A percentile compares a stretch with the other conserved stretches of the same genome.
phyloP scores from a whole-genome alignment of 1,284 basidiomycete species.

The Sanghuangporus weigelae region DNA sequence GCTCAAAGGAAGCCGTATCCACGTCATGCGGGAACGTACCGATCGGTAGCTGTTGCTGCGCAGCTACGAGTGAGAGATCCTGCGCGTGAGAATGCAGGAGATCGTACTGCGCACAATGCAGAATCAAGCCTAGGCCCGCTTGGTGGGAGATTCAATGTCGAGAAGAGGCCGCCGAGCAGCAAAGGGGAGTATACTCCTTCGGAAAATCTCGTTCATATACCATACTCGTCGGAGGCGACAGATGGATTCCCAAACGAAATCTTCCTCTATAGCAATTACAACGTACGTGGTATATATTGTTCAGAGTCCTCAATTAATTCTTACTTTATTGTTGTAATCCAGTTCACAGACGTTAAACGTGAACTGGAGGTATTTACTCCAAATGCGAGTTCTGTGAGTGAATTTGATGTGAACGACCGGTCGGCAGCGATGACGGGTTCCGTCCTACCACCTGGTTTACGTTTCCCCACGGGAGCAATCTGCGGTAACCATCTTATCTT shows the following conservation, averaged over 20 bases:
- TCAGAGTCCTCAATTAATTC: background rate
- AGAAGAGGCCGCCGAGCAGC: conserved; percentile 32
- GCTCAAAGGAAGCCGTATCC: conserved; percentile 76
- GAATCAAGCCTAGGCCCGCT: conserved; percentile 39
- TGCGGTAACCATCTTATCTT: conserved; percentile 85
- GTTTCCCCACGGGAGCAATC: conserved; percentile 90
- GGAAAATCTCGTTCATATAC: conserved; percentile 62
- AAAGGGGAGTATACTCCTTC: conserved; percentile 44
- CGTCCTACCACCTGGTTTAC: conserved; percentile 83
- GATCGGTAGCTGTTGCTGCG: conserved; percentile 80
- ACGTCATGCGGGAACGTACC: conserved; percentile 88
- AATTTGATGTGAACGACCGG: conserved; percentile 67
- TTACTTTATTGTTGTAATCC: background rate
- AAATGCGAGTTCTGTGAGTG: conserved; percentile 51
- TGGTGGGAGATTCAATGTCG: conserved; percentile 52
- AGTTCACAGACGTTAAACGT: conserved; percentile 90
- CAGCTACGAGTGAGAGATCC: conserved; percentile 63
- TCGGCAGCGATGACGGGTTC: conserved; percentile 73
- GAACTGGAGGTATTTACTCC: conserved; percentile 87
- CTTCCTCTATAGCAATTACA: conserved; percentile 83
- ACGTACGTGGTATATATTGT: conserved; percentile 45
- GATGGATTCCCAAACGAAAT: conserved; percentile 76
- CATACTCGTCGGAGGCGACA: conserved; percentile 66
- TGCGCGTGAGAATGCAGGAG: conserved; percentile 41
- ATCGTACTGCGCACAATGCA: conserved; percentile 1